These are phyloP conservation scores for Tetracentron sinense DNA, from an alignment of 164 flowering plant genomes.

Conservation along the genomic window DNA sequence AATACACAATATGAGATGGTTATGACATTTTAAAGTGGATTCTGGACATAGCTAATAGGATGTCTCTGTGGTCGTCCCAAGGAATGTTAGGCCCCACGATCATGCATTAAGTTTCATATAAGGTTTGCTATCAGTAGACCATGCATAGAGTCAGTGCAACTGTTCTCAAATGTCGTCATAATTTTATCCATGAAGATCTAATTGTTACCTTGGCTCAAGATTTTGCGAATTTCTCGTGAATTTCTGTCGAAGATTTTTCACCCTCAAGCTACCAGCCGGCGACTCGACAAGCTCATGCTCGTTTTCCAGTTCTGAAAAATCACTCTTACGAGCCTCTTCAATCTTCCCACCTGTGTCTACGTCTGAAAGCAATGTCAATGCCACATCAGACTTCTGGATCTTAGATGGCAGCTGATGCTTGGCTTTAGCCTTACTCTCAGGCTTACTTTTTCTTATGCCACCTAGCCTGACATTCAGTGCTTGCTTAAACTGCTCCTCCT, in stretches of 20 bases:
- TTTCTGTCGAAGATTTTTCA: conserved; percentile 39
- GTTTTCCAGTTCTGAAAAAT: conserved; percentile 53
- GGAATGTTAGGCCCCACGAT: no score
- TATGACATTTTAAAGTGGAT: no score
- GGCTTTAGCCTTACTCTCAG: conserved; percentile 42
- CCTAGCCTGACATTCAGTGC: conserved; percentile 57
- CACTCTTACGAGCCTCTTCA: conserved; percentile 43
- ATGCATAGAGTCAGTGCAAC: no score
- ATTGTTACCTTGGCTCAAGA: conserved; percentile 62
- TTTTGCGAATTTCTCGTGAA: conserved; percentile 46
- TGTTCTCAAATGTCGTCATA: no score
- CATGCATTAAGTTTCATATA: no score
- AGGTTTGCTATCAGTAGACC: no score
- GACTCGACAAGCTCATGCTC: conserved; percentile 32
- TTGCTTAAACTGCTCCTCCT: conserved; percentile 63
- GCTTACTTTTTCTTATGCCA: conserved; percentile 59
- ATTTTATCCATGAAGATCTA: neutral
- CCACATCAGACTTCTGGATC: conserved; percentile 34
- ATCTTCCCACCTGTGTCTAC: conserved; percentile 29
- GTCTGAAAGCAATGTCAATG: conserved; percentile 31
- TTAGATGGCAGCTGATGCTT: conserved; percentile 43
- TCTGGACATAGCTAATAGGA: no score
- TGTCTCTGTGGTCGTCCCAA: no score
- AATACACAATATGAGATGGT: no score
- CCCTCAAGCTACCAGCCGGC: conserved; percentile 23